Evolutionary conservation across 148 eudicot species (phyloP).

Genomic region (Mesembryanthemum crystallinum): DNA sequence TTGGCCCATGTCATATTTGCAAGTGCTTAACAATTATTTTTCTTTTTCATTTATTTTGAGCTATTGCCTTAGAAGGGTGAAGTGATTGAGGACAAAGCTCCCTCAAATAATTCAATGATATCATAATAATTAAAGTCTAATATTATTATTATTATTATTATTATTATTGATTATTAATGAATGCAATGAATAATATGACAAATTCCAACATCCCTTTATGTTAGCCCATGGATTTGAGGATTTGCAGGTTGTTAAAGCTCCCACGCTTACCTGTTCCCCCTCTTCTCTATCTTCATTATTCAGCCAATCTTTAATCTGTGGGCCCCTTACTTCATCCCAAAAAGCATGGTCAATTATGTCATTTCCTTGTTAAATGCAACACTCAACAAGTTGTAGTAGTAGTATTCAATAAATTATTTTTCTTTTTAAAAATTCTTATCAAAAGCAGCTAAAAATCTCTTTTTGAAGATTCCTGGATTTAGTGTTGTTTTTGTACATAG

Average conservation of each 20-base stretch:
- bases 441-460: neutral
- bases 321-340: neutral
- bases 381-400: too few relatives aligned
- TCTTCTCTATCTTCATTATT: neutral
- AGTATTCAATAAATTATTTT: neutral
- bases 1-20: too few relatives aligned
- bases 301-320: constrained; percentile 3
- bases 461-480: constrained; percentile 1
- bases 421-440: neutral
- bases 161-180: neutral
- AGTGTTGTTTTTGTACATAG: too few relatives aligned
- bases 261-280: constrained; percentile 24
- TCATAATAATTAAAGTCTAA: too few relatives aligned
- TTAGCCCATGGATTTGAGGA: constrained; percentile 8
- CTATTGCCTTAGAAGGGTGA: neutral
- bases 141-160: neutral
- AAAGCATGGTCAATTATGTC: neutral
- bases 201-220: constrained; percentile 18
- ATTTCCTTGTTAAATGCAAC: too few relatives aligned
- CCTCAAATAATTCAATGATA: neutral
- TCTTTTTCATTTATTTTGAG: too few relatives aligned
- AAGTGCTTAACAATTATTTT: too few relatives aligned
- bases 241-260: constrained; percentile 14
- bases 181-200: constrained; percentile 14
- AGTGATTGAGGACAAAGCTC: constrained; percentile 10